Conservation (phyloP, 2,329 filamentous ascomycete species). For the Aspergillus spinulosporus region DNA sequence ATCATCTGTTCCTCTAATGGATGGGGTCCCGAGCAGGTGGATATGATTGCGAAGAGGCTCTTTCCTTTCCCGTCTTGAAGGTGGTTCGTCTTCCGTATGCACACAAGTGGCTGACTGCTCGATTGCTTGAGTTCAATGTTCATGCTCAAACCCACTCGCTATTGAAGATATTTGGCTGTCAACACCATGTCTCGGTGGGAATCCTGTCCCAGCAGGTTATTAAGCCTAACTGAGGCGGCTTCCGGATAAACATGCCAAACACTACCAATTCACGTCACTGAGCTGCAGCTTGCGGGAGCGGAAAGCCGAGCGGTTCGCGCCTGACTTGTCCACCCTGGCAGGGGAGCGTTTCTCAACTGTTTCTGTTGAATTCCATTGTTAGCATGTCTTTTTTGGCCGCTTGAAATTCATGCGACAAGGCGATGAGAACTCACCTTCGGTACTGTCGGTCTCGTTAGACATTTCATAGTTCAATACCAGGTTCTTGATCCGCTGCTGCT, state of each 20-base stretch:
- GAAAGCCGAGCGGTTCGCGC: conserved; percentile 70
- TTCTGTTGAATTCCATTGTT: conserved; percentile 16
- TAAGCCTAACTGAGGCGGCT: background rate
- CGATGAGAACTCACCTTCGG: conserved; percentile 64
- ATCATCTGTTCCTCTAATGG: too few species aligned
- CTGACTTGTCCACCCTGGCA: conserved; percentile 54
- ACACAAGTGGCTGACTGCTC: background rate
- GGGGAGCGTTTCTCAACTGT: conserved; percentile 46
- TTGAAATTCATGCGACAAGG: background rate
- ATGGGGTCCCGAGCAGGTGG: background rate
- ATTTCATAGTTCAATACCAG: conserved; percentile 95
- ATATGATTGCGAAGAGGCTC: background rate
- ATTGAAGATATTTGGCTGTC: background rate
- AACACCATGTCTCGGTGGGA: background rate
- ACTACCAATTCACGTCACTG: conserved; percentile 96
- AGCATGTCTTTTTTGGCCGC: conserved; percentile 30
- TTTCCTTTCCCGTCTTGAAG: background rate
- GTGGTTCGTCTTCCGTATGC: background rate
- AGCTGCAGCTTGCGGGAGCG: conserved; percentile 87
- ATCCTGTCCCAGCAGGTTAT: background rate
- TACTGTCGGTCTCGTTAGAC: conserved; percentile 74
- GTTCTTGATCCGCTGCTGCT: conserved; percentile 98
- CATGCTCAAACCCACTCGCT: background rate
- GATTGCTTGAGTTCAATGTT: background rate
- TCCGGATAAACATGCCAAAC: background rate